Evolutionary conservation across 495 filamentous ascomycete species (phyloP), one percentile per base, ranked within the genome.

Genomic region (Aspergillus ellipticus): DNA sequence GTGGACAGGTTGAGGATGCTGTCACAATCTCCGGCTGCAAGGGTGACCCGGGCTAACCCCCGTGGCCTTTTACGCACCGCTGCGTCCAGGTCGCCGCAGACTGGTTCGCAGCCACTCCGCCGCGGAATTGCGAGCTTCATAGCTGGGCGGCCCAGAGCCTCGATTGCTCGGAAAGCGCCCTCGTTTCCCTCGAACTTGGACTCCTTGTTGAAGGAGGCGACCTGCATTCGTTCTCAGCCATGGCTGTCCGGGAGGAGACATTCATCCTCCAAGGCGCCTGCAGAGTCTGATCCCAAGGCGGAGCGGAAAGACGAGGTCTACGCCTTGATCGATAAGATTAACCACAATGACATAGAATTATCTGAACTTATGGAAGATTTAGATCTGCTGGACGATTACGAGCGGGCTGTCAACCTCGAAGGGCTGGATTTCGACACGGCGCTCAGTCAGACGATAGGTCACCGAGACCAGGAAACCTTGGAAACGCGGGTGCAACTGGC

Each of bases 401-500:
- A 57, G 11, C 55, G 58, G 15, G 35, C 60, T 39, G 49, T 70
- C 10, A 64, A 59, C 21, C 41, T 65, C 4, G 57, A 59, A 17
- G 64, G 66, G 16, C 54, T 60, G 37, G 53, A 61, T 13, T 22
- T 62, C 29, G 66, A 66, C 19, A 43, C 64, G 41, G 59, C 42
- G 11, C 61, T 66, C 8, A 64, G 58, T 24, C 54, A 61, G 24
- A 56, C 53, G 8, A 56, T 72, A 46, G 66, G 57, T 17, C 55
- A 69, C 21, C 65, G 66, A 45, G 68, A 71, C 49, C 59, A 61
- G 49, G 61, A 70, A 72, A 80, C 45, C 68, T 53, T 82, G 55
- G 89, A 92, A 62, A 73, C 72, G 2, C 77, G 87, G 48, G 89
- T 90, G 48, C 82, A 85, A 21, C 69, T 81, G 45, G 85, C 92